These are phyloP conservation scores for Komagataella ulmi DNA, from an alignment of 805 yeast genomes.

Conservation along the genomic window DNA sequence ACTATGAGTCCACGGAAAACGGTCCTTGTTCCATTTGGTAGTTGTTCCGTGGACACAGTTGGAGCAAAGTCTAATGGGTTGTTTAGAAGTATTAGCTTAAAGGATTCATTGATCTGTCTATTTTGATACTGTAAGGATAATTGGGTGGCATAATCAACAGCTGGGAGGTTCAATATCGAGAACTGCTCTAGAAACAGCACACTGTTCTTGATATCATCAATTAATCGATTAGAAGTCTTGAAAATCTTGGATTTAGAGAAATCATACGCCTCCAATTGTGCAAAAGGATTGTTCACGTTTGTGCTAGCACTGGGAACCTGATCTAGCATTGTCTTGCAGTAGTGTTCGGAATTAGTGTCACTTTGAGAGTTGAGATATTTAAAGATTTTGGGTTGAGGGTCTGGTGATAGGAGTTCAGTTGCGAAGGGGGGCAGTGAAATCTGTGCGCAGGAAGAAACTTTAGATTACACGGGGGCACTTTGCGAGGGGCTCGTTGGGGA, in stretches of 20 bases:
- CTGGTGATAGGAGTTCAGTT: background rate
- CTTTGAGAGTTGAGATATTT: background rate
- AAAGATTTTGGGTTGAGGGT: background rate
- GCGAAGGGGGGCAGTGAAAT: background rate
- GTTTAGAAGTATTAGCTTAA: constrained; percentile 20
- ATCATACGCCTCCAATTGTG: constrained; percentile 10
- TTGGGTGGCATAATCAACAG: constrained; percentile 22
- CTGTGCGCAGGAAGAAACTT: background rate
- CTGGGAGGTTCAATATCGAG: constrained; percentile 14
- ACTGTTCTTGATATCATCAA: constrained; percentile 47
- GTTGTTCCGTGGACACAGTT: background rate
- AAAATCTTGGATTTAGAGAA: constrained; percentile 17
- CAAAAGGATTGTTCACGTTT: constrained; percentile 8
- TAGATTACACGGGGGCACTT: background rate
- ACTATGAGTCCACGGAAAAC: background rate
- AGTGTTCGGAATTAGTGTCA: background rate
- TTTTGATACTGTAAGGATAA: constrained; percentile 8
- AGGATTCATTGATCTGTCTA: constrained; percentile 4
- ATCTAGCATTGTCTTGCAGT: background rate
- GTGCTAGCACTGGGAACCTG: constrained; percentile 1
- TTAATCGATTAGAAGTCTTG: constrained; percentile 54
- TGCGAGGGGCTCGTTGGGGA: background rate
- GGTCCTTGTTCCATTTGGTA: background rate
- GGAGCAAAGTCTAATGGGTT: constrained; percentile 15
- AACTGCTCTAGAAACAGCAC: constrained; percentile 9